These are phyloP conservation scores for Cystobasidiopsis lactophilus DNA, from an alignment of 768 basidiomycete species.

Conservation along the genomic window DNA sequence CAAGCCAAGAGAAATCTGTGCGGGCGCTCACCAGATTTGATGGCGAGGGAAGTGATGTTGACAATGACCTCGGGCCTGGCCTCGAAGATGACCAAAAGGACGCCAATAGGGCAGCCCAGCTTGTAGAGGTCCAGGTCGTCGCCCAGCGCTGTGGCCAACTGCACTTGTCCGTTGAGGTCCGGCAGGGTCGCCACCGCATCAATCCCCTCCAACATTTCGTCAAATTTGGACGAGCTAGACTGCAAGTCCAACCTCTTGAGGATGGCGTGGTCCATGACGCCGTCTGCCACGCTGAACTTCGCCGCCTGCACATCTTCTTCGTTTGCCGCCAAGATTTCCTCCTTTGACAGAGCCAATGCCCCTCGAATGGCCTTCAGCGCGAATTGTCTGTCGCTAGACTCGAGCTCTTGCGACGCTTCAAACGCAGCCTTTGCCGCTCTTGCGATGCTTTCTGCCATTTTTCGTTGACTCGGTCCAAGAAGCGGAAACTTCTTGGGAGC, in stretches of 20 bases:
- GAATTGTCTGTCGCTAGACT: conserved; percentile 40
- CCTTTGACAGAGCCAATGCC: conserved; percentile 42
- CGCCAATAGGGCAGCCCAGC: conserved; percentile 89
- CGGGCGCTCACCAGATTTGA: conserved; percentile 59
- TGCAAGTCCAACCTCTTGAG: conserved; percentile 58
- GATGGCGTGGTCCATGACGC: conserved; percentile 59
- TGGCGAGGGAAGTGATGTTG: conserved; percentile 83
- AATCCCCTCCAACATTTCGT: conserved; percentile 76
- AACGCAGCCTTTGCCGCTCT: conserved; percentile 61
- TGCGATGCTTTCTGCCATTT: conserved; percentile 45
- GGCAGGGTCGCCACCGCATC: conserved; percentile 62
- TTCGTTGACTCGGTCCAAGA: no score
- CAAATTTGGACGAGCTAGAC: conserved; percentile 61
- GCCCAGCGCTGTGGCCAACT: conserved; percentile 76
- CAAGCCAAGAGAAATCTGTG: conserved; percentile 1
- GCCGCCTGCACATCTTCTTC: conserved; percentile 62
- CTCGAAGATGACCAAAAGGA: conserved; percentile 88
- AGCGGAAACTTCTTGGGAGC: no score
- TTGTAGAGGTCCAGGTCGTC: conserved; percentile 71
- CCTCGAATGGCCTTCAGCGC: conserved; percentile 50
- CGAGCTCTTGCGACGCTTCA: conserved; percentile 60
- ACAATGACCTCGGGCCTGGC: conserved; percentile 93
- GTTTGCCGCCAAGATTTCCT: conserved; percentile 59
- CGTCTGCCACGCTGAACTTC: conserved; percentile 50
- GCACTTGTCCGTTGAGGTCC: conserved; percentile 64